Evolutionary conservation across 176 grass and related monocot species (phyloP).

Genomic region (Avena eriantha): DNA sequence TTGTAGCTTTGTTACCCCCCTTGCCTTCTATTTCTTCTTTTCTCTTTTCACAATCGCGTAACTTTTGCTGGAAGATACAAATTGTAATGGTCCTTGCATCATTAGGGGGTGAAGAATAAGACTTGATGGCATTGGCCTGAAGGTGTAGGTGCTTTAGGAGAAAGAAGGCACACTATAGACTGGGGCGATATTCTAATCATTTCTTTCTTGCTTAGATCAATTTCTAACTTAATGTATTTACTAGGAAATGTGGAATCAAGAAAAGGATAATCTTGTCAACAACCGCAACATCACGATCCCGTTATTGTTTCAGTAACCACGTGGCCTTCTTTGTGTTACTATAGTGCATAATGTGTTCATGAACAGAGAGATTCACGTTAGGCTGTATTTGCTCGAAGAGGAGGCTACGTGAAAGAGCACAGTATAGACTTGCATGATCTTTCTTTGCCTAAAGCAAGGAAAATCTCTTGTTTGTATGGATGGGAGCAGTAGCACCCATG

Average conservation of each 20-base stretch:
- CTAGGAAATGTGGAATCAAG: neutral
- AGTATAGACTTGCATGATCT: neutral
- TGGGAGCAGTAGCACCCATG: neutral
- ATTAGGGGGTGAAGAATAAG: neutral
- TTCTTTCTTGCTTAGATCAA: neutral
- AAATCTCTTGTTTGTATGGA: neutral
- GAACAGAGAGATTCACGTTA: neutral
- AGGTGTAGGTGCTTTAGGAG: neutral
- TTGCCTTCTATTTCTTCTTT: neutral
- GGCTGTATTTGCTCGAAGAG: neutral
- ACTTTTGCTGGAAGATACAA: conserved; percentile 8
- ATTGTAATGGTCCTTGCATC: neutral
- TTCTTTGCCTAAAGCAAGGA: neutral
- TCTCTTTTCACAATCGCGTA: neutral
- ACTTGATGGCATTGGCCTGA: neutral
- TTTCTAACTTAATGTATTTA: neutral
- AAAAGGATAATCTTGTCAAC: neutral
- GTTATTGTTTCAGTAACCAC: neutral
- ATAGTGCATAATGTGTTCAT: neutral
- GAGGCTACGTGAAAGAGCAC: neutral
- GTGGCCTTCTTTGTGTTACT: neutral
- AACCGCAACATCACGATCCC: neutral
- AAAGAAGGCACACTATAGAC: neutral
- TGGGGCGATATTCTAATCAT: neutral
- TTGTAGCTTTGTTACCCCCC: neutral